Evolutionary conservation across 148 eudicot genomes (phyloP), one percentile per base, ranked within the genome.

Genomic region (Camellia sinensis): DNA sequence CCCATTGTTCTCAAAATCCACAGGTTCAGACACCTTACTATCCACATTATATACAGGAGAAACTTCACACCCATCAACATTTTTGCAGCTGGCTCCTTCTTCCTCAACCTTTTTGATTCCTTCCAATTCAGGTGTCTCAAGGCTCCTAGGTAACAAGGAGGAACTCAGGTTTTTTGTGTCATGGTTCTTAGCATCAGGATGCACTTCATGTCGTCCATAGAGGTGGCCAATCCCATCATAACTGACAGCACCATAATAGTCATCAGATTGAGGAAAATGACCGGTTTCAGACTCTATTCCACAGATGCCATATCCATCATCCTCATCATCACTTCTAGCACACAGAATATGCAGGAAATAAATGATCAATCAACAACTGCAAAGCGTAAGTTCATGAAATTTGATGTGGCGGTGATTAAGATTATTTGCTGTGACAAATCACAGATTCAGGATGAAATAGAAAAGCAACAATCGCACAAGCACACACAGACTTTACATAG

Each of bases 1-100:
- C 79, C 94, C 95, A 82, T 90, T 93, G 78, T 89, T 96, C 79
- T 96, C 99, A 85, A 91, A 96, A 83, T 96, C 99, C 67, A 96
- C 95, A 65, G 94, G 95, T 83, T 93, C 97, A 67, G 74, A 29
- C 37, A 29, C 63, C 75, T 92, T 82, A 63, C 89, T 87, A 83
- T 91, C 91, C 81, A 83, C 88, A 79, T 87, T 87, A 78, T 85
- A 88, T 63, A 88, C 73, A 61, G 97, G 89, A 12, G 98, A 89
- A 76, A 89, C 93, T 82, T 91, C 98, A 83, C 89, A 84, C 85
- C 87, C 99, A 70, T 87, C 90, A 52, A 83, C 86, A 81, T 80
- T 82, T 79, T 91, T 88, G 80, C 62, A 87, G 48, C 77, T 83
- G 57, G 75, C 87, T 83, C 78, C 92, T 72, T 84, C 87, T 74